phyloP scores from a whole-genome alignment of 805 yeast species.

The Debaryomyces maramus region DNA sequence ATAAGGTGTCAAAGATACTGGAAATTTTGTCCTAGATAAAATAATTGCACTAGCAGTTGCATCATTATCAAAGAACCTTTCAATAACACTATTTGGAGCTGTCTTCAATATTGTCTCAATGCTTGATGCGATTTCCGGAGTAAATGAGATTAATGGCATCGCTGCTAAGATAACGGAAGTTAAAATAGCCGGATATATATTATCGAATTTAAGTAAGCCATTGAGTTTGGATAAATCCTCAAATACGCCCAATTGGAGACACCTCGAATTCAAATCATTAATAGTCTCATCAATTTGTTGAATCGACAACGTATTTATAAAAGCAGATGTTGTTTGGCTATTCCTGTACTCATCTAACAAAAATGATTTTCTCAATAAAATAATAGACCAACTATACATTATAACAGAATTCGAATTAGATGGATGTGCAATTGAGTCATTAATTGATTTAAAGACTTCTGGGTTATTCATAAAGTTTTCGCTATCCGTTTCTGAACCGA shows the following conservation, averaged over 20 bases:
- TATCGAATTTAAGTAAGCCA: constrained; percentile 47
- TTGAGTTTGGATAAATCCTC: constrained; percentile 42
- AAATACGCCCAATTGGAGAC: constrained; percentile 46
- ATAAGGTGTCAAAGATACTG: constrained; percentile 61
- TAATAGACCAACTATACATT: constrained; percentile 66
- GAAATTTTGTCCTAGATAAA: constrained; percentile 72
- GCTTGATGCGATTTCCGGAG: constrained; percentile 44
- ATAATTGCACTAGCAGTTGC: constrained; percentile 45
- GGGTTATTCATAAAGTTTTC: constrained; percentile 33
- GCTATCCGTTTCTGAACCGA: constrained; percentile 30
- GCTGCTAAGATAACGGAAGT: constrained; percentile 45
- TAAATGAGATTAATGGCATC: constrained; percentile 50
- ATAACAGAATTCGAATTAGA: constrained; percentile 47
- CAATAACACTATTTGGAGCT: constrained; percentile 47
- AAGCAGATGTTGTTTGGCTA: constrained; percentile 16
- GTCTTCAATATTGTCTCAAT: constrained; percentile 42
- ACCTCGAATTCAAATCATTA: constrained; percentile 37
- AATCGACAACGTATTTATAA: constrained; percentile 18
- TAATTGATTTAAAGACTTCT: constrained; percentile 37
- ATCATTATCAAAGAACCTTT: constrained; percentile 47
- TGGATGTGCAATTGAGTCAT: constrained; percentile 36
- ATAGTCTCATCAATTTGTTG: constrained; percentile 21
- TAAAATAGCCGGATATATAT: constrained; percentile 50
- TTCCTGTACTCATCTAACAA: constrained; percentile 36
- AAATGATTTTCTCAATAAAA: constrained; percentile 52